Conservation (phyloP, 75 land plant species). For the Pseudotsuga menziesii region DNA sequence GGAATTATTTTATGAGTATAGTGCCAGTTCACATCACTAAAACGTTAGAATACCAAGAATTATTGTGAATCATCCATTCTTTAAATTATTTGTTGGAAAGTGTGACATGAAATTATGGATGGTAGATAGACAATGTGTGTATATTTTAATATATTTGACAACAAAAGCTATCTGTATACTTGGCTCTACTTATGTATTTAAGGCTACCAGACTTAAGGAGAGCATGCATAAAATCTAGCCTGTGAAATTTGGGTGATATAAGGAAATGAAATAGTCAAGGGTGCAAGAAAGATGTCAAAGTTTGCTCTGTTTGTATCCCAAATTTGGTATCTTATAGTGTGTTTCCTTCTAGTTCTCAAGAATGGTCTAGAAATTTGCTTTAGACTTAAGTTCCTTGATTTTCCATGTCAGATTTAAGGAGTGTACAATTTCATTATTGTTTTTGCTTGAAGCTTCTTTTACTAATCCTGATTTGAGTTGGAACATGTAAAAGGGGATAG, state of each 20-base stretch:
- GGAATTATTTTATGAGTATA: background rate
- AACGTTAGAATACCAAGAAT: background rate
- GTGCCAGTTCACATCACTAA: background rate
- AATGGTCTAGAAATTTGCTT: background rate
- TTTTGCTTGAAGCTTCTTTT: background rate
- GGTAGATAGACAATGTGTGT: background rate
- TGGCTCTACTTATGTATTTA: background rate
- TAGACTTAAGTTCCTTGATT: background rate
- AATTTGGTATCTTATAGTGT: background rate
- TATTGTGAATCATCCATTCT: background rate
- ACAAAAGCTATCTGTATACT: background rate
- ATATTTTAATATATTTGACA: background rate
- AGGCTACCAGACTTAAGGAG: background rate
- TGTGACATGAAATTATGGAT: background rate
- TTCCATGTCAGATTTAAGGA: background rate
- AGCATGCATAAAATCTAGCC: background rate
- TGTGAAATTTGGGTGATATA: background rate
- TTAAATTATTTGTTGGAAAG: background rate
- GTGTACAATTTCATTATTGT: background rate
- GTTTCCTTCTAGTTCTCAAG: background rate
- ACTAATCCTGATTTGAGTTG: background rate
- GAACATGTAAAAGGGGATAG: too few species aligned
- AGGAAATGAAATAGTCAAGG: too few species aligned
- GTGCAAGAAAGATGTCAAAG: background rate
- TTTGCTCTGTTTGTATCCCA: background rate